Conservation (phyloP, 805 yeast genomes). For the Nakazawaea pomicola region DNA sequence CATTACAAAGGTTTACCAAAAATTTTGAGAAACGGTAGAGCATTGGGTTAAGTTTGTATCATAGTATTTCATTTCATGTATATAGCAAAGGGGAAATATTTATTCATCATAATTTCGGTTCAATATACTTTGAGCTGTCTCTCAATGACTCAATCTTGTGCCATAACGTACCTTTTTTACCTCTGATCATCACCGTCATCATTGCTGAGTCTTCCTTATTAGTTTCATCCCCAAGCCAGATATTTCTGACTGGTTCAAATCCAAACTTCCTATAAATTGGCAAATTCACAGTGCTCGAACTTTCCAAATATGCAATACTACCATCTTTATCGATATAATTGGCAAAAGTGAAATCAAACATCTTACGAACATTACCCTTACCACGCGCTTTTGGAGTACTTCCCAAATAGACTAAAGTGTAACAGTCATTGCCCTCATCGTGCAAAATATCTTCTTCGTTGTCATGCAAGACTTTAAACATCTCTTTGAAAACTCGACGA, state of each 20-base stretch:
- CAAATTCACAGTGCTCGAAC: constrained; percentile 38
- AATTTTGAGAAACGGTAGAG: constrained; percentile 49
- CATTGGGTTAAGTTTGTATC: constrained; percentile 21
- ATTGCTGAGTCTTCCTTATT: constrained; percentile 26
- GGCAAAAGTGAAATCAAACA: constrained; percentile 44
- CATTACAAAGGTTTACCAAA: constrained; percentile 82
- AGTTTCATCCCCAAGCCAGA: constrained; percentile 30
- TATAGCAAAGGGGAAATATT: neutral
- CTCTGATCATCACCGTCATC: constrained; percentile 36
- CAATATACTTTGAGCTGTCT: neutral
- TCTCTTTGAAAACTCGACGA: constrained; percentile 40
- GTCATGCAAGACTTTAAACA: constrained; percentile 48
- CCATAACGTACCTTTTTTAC: constrained; percentile 28
- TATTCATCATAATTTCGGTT: neutral
- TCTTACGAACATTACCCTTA: constrained; percentile 47
- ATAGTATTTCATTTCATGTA: neutral
- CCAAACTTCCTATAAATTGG: constrained; percentile 52
- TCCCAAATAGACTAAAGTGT: constrained; percentile 29
- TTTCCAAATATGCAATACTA: constrained; percentile 44
- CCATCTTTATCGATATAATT: constrained; percentile 38
- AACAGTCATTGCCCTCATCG: constrained; percentile 33
- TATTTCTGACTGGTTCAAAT: constrained; percentile 43
- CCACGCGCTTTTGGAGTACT: constrained; percentile 43
- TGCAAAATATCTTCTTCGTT: constrained; percentile 38
- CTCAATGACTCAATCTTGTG: constrained; percentile 21